These are phyloP conservation scores for Chondrus crispus DNA, from an alignment of 23 red algal species.

Conservation along the genomic window DNA sequence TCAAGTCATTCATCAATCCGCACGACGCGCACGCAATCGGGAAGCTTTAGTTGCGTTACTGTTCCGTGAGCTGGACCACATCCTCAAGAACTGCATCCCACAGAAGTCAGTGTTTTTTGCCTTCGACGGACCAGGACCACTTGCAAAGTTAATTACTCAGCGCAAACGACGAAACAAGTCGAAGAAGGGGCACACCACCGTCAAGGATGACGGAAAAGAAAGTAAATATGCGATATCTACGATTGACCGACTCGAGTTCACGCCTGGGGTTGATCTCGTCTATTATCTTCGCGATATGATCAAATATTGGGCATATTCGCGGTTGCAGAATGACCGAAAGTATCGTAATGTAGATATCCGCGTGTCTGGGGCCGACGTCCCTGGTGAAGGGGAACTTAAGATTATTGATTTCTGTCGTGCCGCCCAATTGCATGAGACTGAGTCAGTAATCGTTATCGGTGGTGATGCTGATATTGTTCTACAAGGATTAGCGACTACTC, in stretches of 20 bases:
- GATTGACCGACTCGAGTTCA: conserved; percentile 59
- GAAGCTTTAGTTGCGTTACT: conserved; percentile 25
- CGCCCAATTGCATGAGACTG: neutral
- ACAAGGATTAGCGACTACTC: conserved; percentile 66
- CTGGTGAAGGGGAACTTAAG: conserved; percentile 96
- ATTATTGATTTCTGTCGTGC: conserved; percentile 78
- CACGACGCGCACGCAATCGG: conserved; percentile 34
- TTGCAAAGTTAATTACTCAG: conserved; percentile 90
- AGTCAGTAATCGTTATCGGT: conserved; percentile 77
- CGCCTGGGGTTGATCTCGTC: conserved; percentile 84
- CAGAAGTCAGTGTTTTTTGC: conserved; percentile 85
- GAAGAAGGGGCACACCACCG: neutral
- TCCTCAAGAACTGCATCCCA: conserved; percentile 55
- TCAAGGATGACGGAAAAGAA: no score
- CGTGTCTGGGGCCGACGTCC: conserved; percentile 73
- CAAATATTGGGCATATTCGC: conserved; percentile 74
- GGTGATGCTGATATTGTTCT: conserved; percentile 87
- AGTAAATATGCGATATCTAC: neutral
- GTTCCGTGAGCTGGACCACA: conserved; percentile 67
- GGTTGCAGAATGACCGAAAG: conserved; percentile 72
- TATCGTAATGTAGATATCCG: conserved; percentile 67
- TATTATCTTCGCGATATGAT: conserved; percentile 31
- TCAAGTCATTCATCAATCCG: conserved; percentile 63
- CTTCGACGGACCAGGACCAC: conserved; percentile 89
- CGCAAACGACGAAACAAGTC: conserved; percentile 59